These are phyloP conservation scores for Nemophila menziesii DNA, from an alignment of 257 asterid species.

Conservation along the genomic window DNA sequence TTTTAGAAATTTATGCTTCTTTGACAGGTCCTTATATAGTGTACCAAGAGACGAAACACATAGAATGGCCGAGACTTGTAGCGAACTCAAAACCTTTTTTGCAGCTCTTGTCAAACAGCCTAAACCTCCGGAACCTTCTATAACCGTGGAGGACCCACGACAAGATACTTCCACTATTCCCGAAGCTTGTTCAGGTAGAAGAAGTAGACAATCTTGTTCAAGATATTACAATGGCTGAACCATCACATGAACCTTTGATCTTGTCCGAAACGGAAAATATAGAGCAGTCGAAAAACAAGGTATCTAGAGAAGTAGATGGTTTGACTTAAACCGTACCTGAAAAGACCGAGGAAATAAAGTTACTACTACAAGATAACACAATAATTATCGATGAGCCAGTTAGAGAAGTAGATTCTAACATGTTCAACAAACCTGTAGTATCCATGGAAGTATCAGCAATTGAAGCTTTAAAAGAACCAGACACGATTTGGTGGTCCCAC, in stretches of 20 bases:
- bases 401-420: conserved; percentile 17
- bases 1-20: conserved; percentile 39
- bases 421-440: conserved; percentile 14
- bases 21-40: conserved; percentile 87
- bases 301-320: conserved; percentile 7
- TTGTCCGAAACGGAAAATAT: conserved; percentile 10
- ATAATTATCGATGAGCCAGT: conserved; percentile 21
- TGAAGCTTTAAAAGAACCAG: conserved; percentile 39
- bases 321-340: neutral
- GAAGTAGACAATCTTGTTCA: conserved; percentile 25
- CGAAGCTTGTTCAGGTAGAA: conserved; percentile 21
- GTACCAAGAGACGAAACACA: conserved; percentile 90
- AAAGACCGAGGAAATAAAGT: conserved; percentile 23
- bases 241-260: conserved; percentile 8
- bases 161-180: conserved; percentile 23
- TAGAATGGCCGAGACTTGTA: conserved; percentile 73
- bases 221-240: conserved; percentile 14
- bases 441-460: no score
- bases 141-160: conserved; percentile 27
- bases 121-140: conserved; percentile 46
- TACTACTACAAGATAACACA: conserved; percentile 12
- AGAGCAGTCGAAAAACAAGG: no score
- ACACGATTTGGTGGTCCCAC: conserved; percentile 27
- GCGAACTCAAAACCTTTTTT: conserved; percentile 66
- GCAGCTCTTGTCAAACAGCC: conserved; percentile 85